Percentiles rank a stretch among this genome's conserved stretches.
These are phyloP conservation scores for Anthracocystis panici-leucophaei DNA, from an alignment of 1,284 basidiomycete species.

Conservation along the genomic window DNA sequence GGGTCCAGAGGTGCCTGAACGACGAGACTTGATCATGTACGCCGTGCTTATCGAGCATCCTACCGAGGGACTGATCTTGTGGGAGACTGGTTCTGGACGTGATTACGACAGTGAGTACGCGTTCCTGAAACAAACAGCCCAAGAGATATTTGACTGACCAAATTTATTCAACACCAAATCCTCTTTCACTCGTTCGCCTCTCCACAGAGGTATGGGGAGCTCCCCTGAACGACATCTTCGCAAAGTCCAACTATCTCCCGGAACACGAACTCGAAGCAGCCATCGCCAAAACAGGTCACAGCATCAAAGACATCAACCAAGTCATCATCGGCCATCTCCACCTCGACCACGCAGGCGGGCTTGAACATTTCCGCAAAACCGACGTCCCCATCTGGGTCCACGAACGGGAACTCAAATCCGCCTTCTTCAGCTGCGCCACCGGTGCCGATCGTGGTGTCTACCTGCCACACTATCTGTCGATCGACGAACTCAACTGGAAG, in stretches of 20 bases:
- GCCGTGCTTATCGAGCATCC: conserved; percentile 66
- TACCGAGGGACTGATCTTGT: conserved; percentile 63
- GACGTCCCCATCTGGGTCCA: conserved; percentile 65
- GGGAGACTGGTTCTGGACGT: conserved; percentile 65
- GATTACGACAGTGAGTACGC: conserved; percentile 29
- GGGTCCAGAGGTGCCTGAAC: conserved; percentile 41
- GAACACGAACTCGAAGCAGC: conserved; percentile 66
- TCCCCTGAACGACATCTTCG: conserved; percentile 56
- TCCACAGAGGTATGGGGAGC: conserved; percentile 42
- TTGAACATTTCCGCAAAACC: conserved; percentile 54
- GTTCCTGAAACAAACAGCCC: no score
- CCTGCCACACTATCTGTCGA: conserved; percentile 52
- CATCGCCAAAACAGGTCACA: conserved; percentile 59
- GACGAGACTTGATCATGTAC: conserved; percentile 58
- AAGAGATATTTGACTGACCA: conserved; percentile 2
- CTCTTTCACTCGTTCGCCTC: background rate
- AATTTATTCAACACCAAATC: conserved; percentile 13
- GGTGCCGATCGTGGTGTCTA: conserved; percentile 61
- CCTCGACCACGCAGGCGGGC: conserved; percentile 65
- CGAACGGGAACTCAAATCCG: conserved; percentile 59
- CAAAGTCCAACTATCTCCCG: conserved; percentile 33
- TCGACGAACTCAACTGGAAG: conserved; percentile 63
- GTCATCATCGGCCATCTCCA: conserved; percentile 59
- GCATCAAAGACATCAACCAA: conserved; percentile 56
- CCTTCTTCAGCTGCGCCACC: conserved; percentile 61